phyloP scores from a whole-genome alignment of 148 eudicot genomes.

The Agrostemma githago region DNA sequence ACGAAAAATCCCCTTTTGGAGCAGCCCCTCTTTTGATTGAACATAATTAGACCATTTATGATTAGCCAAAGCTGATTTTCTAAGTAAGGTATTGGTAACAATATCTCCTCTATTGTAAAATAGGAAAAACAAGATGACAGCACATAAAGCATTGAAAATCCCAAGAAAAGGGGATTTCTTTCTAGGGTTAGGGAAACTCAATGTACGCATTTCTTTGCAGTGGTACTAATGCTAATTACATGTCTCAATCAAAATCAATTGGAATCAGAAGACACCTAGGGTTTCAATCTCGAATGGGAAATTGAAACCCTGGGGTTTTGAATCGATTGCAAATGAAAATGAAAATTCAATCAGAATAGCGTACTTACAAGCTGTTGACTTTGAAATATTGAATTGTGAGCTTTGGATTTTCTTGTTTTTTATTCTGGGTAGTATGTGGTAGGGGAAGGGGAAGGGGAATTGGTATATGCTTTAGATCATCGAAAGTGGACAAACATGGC shows the following conservation, averaged over 20 bases:
- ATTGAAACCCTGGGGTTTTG: conserved; percentile 32
- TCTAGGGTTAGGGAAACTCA: conserved; percentile 22
- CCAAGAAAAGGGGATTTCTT: conserved; percentile 39
- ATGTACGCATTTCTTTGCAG: conserved; percentile 23
- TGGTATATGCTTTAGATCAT: conserved; percentile 9
- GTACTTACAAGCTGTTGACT: background rate
- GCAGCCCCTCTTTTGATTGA: conserved; percentile 27
- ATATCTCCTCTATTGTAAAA: conserved; percentile 51
- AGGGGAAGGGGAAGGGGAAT: background rate
- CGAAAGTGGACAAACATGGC: background rate
- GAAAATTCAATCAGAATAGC: background rate
- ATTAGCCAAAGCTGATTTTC: conserved; percentile 22
- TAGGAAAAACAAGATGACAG: conserved; percentile 47
- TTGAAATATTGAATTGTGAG: background rate
- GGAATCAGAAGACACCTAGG: conserved; percentile 14
- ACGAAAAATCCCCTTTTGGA: conserved; percentile 25
- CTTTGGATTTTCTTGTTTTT: background rate
- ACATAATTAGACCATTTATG: conserved; percentile 21
- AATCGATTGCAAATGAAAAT: conserved; percentile 15
- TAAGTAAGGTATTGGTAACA: conserved; percentile 37
- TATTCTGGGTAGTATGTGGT: background rate
- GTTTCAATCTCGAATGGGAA: conserved; percentile 21
- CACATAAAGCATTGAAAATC: conserved; percentile 51
- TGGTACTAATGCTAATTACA: conserved; percentile 2
- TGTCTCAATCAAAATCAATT: conserved; percentile 11